Base-by-base conservation (phyloP, 345 rosid genomes). In the Diplotaxis tenuifolia region DNA sequence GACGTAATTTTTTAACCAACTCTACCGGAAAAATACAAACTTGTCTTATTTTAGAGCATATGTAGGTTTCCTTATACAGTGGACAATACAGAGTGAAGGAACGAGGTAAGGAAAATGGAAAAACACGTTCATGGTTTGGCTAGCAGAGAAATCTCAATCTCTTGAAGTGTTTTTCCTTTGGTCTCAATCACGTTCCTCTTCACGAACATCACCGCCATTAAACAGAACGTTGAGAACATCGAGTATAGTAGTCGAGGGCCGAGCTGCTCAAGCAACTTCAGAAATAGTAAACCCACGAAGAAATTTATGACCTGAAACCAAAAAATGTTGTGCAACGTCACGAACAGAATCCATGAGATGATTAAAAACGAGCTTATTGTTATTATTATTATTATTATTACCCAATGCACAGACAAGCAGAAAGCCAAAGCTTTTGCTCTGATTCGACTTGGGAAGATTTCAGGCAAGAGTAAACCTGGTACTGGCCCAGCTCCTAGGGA, bases 361-460 rank as follows among this genome's bases (percentile, higher is more conserved):
- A 36, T 11, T 25, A 11, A 16, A 20, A 10, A 14, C 19, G 54
- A 16, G 59, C 31, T 58, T 52, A 7, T 42, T 25, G 3, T 25
- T 42, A 7, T 68, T 74, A 45, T 71, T 1, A 23, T 1, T 70
- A 45, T 71, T 1, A 23, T 1, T 70, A 68, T 59, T 91, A 95
- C 99, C 99, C 98, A 95, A 76, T 92, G 98, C 68, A 95, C 99
- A 27, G 97, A 90, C 96, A 95, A 82, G 67, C 99, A 95, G 68
- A 92, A 66, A 5, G 98, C 98, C 97, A 92, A 88, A 77, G 99
- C 98, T 81, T 87, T 95, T 29, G 98, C 99, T 74, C 99, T 82
- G 34, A 95, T 95, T 63, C 94, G 91, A 80, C 85, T 81, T 27
- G 97, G 87, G 71, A 95, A 92, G 49, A 95, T 95, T 71, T 95